Conservation (phyloP, 768 basidiomycete genomes). For the Amanita pallidorosea region DNA sequence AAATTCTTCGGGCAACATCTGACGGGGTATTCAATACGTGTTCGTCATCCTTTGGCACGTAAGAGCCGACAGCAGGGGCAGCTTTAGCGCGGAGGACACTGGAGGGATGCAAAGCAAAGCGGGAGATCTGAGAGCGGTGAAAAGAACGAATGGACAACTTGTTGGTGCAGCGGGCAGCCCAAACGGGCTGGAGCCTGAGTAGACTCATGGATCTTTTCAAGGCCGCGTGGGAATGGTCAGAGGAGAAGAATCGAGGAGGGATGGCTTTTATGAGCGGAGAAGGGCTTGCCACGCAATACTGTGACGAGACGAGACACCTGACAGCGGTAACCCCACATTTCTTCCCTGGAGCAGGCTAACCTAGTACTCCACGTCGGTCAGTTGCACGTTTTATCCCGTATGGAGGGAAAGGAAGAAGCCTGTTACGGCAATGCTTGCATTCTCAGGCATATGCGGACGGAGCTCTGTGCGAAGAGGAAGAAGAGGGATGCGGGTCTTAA, state of each 20-base stretch:
- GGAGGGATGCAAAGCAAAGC: conserved; percentile 33
- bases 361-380: background rate
- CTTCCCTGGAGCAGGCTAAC: background rate
- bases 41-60: conserved; percentile 53
- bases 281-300: background rate
- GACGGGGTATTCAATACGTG: conserved; percentile 89
- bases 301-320: background rate
- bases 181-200: conserved; percentile 27
- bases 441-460: background rate
- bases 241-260: too few species aligned
- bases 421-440: background rate
- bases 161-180: conserved; percentile 22
- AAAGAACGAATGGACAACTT: conserved; percentile 34
- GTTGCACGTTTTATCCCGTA: background rate
- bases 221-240: background rate
- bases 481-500: too few species aligned
- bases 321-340: background rate
- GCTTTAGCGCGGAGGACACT: conserved; percentile 55
- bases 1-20: conserved; percentile 86
- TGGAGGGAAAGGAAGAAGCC: background rate
- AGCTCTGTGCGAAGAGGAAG: background rate
- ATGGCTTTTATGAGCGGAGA: background rate
- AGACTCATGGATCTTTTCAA: conserved; percentile 26
- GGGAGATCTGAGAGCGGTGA: conserved; percentile 30
- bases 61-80: conserved; percentile 65